These are phyloP conservation scores for Sporothrix dimorphospora DNA, from an alignment of 2,329 filamentous ascomycete species.

Conservation along the genomic window DNA sequence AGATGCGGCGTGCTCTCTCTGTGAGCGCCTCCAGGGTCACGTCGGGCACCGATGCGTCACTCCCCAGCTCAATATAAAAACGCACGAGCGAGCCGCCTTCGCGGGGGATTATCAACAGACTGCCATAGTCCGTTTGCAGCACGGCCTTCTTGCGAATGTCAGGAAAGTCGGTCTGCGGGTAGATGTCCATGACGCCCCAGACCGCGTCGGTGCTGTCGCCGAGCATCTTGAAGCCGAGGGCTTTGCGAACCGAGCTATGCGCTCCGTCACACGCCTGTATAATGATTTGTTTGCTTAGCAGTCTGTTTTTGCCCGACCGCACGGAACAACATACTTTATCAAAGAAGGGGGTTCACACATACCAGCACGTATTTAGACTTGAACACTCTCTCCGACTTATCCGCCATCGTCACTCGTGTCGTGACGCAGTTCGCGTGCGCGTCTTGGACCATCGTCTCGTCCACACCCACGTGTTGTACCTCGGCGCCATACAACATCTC, in stretches of 20 bases:
- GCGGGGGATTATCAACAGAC: slow-evolving; percentile 57
- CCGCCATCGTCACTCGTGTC: not conserved
- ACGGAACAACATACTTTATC: not conserved
- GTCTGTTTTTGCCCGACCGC: no score
- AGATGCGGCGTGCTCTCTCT: slow-evolving; percentile 44
- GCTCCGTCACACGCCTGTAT: slow-evolving; percentile 41
- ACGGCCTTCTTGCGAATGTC: slow-evolving; percentile 60
- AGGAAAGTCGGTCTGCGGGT: slow-evolving; percentile 58
- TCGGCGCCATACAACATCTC: slow-evolving; percentile 43
- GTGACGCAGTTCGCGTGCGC: not conserved
- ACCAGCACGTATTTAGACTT: not conserved
- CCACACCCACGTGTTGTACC: slow-evolving; percentile 36
- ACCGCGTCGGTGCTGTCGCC: slow-evolving; percentile 82
- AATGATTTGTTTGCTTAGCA: no score
- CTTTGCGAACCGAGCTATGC: slow-evolving; percentile 74
- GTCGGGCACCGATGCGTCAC: not conserved
- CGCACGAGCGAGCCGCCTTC: not conserved
- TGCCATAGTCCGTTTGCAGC: slow-evolving; percentile 45
- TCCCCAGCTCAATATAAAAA: slow-evolving; percentile 9
- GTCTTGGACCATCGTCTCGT: not conserved
- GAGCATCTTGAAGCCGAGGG: slow-evolving; percentile 83
- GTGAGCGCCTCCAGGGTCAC: not conserved
- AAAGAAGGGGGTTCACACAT: not conserved
- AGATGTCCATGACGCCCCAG: slow-evolving; percentile 72
- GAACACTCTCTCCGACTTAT: not conserved